phyloP scores from a whole-genome alignment of 2,329 filamentous ascomycete species.

The Ceratocystis ficicola region DNA sequence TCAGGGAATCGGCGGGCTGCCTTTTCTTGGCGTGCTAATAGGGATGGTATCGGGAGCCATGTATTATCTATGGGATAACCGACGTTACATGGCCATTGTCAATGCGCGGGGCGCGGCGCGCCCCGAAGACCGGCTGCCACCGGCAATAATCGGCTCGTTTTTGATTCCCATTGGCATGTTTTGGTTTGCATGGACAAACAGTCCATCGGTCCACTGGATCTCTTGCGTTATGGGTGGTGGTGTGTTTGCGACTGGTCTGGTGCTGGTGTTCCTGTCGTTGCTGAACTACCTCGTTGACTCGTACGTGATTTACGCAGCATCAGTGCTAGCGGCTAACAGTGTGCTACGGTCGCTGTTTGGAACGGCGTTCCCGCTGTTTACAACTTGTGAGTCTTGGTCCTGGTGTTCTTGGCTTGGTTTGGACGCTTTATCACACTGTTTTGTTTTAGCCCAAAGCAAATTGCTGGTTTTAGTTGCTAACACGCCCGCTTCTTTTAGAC shows the following conservation, averaged over 20 bases:
- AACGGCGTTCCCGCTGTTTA: conserved; percentile 62
- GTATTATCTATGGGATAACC: conserved; percentile 43
- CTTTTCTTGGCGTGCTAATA: conserved; percentile 52
- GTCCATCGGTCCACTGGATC: conserved; percentile 43
- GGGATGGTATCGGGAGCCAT: conserved; percentile 48
- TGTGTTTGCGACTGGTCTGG: conserved; percentile 44
- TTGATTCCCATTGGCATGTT: conserved; percentile 49
- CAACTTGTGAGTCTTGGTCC: conserved; percentile 29
- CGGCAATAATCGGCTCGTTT: conserved; percentile 47
- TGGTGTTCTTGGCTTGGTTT: too few relatives aligned
- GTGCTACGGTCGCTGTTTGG: conserved; percentile 62
- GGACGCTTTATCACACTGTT: too few relatives aligned
- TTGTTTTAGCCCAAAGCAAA: too few relatives aligned
- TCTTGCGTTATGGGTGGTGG: conserved; percentile 36
- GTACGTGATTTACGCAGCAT: conserved; percentile 65
- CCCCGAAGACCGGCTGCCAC: conserved; percentile 51
- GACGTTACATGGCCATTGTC: conserved; percentile 37
- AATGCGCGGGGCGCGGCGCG: conserved; percentile 44
- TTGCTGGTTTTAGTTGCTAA: conserved; percentile 2
- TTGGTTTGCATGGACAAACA: conserved; percentile 55
- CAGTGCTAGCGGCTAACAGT: conserved; percentile 58
- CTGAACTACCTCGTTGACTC: conserved; percentile 58
- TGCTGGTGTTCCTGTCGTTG: conserved; percentile 53
- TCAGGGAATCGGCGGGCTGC: conserved; percentile 45
- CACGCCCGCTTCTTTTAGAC: conserved; percentile 23